Conservation (phyloP, 306 rosid genomes). For the Prunus dulcis region DNA sequence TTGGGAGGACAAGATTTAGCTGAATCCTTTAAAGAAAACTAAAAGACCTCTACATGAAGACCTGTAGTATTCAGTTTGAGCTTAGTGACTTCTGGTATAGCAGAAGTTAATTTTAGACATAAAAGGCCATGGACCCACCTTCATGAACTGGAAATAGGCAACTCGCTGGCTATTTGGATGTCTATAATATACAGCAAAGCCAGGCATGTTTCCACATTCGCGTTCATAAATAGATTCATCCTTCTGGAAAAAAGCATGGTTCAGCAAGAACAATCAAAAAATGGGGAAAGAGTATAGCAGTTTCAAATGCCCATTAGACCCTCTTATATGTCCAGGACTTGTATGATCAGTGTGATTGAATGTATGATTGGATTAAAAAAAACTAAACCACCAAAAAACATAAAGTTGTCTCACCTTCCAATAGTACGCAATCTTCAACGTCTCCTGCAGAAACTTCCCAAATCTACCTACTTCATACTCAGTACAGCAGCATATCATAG, state of each 20-base stretch:
- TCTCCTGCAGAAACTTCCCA: constrained; percentile 90
- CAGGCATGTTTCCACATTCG: constrained; percentile 99
- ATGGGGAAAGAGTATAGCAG: neutral
- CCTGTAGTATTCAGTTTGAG: neutral
- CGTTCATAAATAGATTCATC: constrained; percentile 96
- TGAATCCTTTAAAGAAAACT: neutral
- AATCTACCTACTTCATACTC: constrained; percentile 96
- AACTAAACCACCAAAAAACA: neutral
- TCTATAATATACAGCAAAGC: constrained; percentile 96
- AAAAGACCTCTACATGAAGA: neutral
- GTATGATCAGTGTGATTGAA: neutral
- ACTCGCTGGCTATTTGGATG: constrained; percentile 93
- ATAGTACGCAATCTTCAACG: constrained; percentile 87
- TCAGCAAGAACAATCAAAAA: constrained; percentile 1
- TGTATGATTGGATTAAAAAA: neutral
- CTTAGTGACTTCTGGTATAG: neutral
- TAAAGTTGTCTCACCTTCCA: constrained; percentile 74
- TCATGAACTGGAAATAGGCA: constrained; percentile 87
- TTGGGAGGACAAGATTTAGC: neutral
- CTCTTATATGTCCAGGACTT: neutral
- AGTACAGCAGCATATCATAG: constrained; percentile 99
- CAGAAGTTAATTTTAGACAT: neutral
- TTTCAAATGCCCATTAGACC: neutral
- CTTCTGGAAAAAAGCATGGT: constrained; percentile 52
- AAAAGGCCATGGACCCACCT: constrained; percentile 51